These are phyloP conservation scores for Fusarium palustre DNA, from an alignment of 2,329 filamentous ascomycete genomes.

Conservation along the genomic window DNA sequence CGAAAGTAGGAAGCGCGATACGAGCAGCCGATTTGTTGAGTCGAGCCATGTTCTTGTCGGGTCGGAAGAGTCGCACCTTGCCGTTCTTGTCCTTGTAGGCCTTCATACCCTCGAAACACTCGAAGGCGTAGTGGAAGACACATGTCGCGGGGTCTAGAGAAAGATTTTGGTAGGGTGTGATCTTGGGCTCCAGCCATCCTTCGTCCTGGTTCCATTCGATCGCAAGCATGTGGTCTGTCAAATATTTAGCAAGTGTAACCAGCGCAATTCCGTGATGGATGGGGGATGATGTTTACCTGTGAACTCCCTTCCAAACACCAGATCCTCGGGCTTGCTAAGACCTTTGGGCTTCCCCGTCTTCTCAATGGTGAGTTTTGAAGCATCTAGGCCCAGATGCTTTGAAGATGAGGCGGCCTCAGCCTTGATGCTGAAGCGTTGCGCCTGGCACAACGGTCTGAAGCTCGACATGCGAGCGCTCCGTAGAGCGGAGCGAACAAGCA, in stretches of 20 bases:
- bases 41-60: constrained; percentile 95
- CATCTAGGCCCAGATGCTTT: constrained; percentile 77
- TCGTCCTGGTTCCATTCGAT: constrained; percentile 89
- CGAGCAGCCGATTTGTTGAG: constrained; percentile 91
- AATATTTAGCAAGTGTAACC: constrained; percentile 28
- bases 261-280: background rate
- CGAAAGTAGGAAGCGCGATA: constrained; percentile 92
- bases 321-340: constrained; percentile 78
- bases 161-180: constrained; percentile 96
- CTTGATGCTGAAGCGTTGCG: constrained; percentile 64
- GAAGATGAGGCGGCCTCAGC: constrained; percentile 61
- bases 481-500: constrained; percentile 50
- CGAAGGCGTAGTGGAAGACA: constrained; percentile 98
- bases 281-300: constrained; percentile 70
- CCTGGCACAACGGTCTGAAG: constrained; percentile 48
- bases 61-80: constrained; percentile 87
- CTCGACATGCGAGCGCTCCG: constrained; percentile 56
- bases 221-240: constrained; percentile 92
- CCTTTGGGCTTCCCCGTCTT: constrained; percentile 81
- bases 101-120: constrained; percentile 99
- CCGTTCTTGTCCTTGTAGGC: constrained; percentile 91
- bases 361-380: constrained; percentile 79
- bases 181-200: constrained; percentile 86
- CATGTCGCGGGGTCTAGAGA: constrained; percentile 95
- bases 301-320: constrained; percentile 91